phyloP scores from a whole-genome alignment of 169 alveolate species.

The Babesia divergens region DNA sequence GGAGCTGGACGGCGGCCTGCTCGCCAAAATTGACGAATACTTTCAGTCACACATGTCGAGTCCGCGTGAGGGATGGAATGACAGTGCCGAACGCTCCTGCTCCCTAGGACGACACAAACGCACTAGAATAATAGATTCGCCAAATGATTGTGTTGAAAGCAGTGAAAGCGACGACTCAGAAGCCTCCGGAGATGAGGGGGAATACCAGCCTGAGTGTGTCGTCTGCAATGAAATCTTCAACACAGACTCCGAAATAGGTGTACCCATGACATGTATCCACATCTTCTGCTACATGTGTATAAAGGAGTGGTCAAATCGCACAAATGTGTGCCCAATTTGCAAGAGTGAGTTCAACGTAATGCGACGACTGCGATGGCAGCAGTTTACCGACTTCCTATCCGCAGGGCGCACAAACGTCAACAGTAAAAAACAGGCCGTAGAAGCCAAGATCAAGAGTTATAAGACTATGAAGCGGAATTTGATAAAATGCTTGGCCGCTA shows the following conservation, averaged over 20 bases:
- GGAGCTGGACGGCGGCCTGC: conserved; percentile 24
- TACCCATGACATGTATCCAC: conserved; percentile 59
- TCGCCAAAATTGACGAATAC: conserved; percentile 33
- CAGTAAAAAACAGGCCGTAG: background rate
- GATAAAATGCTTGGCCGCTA: conserved; percentile 1
- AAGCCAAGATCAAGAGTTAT: background rate
- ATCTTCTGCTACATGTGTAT: conserved; percentile 70
- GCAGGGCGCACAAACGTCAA: background rate
- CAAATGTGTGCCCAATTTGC: conserved; percentile 70
- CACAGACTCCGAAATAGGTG: conserved; percentile 29
- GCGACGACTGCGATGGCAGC: conserved; percentile 25
- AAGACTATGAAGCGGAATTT: background rate
- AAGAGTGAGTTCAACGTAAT: conserved; percentile 63
- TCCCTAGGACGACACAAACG: background rate
- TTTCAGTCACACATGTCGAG: background rate
- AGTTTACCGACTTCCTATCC: conserved; percentile 5
- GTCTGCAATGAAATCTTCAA: conserved; percentile 56
- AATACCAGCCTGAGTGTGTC: conserved; percentile 51
- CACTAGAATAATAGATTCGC: background rate
- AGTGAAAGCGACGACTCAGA: conserved; percentile 24
- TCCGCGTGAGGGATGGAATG: background rate
- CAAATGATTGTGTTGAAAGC: background rate
- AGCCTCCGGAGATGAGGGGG: background rate
- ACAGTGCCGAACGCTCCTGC: background rate
- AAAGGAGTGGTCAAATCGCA: conserved; percentile 60